Evolutionary conservation across 495 filamentous ascomycete genomes (phyloP).

Genomic region (Penicillium arizonense): DNA sequence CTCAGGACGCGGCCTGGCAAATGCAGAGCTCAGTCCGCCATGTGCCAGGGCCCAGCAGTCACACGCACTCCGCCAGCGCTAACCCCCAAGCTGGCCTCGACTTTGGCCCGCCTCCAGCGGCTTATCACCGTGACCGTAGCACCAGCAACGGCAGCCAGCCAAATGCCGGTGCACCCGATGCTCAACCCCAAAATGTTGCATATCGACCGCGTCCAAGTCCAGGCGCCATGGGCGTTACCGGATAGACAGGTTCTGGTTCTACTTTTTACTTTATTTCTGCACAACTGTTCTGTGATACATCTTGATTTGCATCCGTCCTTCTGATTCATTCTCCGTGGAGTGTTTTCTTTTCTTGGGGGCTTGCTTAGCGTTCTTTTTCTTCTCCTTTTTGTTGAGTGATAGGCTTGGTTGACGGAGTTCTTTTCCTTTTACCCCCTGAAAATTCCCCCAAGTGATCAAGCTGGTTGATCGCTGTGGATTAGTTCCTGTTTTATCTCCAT

Average conservation of each 20-base stretch:
- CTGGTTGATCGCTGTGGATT: slow-evolving; percentile 19
- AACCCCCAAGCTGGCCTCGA: slow-evolving; percentile 30
- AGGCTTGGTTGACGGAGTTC: slow-evolving; percentile 38
- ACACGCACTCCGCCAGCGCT: slow-evolving; percentile 35
- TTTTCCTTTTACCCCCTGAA: slow-evolving; percentile 17
- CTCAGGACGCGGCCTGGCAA: slow-evolving; percentile 67
- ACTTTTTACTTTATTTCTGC: slow-evolving; percentile 16
- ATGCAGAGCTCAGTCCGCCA: slow-evolving; percentile 80
- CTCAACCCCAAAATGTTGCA: slow-evolving; percentile 32
- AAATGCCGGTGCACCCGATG: slow-evolving; percentile 25
- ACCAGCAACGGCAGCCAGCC: slow-evolving; percentile 42
- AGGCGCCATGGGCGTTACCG: slow-evolving; percentile 47
- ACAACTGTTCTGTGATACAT: slow-evolving; percentile 20
- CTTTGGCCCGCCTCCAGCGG: slow-evolving; percentile 25
- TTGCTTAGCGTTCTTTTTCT: slow-evolving; percentile 34
- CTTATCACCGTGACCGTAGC: slow-evolving; percentile 39
- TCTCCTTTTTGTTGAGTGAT: slow-evolving; percentile 25
- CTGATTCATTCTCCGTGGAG: slow-evolving; percentile 13
- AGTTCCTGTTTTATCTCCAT: slow-evolving; percentile 9
- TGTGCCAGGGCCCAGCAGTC: slow-evolving; percentile 59
- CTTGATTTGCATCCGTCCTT: slow-evolving; percentile 16
- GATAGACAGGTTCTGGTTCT: slow-evolving; percentile 24
- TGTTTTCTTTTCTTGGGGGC: slow-evolving; percentile 24
- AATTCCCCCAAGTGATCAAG: slow-evolving; percentile 30
- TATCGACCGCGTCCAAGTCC: slow-evolving; percentile 41